Base-by-base conservation (phyloP, 1,284 basidiomycete species). In the Grifola frondosa region DNA sequence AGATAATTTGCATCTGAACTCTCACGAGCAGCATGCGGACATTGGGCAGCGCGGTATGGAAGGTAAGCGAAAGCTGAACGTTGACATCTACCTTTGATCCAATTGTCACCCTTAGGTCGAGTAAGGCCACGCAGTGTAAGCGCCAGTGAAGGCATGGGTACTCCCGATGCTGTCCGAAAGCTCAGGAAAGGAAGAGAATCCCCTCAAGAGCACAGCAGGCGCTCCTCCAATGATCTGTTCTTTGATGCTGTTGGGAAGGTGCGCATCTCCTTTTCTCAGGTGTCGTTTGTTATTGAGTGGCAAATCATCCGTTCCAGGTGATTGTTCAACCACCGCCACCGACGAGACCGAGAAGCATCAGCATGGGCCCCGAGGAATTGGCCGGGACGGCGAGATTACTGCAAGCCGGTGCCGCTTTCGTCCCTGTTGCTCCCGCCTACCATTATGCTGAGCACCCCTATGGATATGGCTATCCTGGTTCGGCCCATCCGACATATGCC, bases 111-210 rank as follows among this genome's bases (percentile, higher is more conserved):
- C 13, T n/a, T 44, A 56, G 58, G 49, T 28, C 48, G 55, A 9
- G 42, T 49, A 6, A 55, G 59, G 23, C 59, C 59, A 15, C 52
- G 60, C 28, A 60, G 58, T 37, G 52, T 59, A 29, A 62, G 60
- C 36, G 54, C 54, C 11, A 58, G 59, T 24, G 59, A 60, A 30
- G 55, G 52, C 47, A 47, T 53, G 51, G 55, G 53, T 26, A 48
- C 49, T 20, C 53, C 50, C 16, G 57, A 60, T 44, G 50, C 50
- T 11, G 51, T 53, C 25, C 40, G 50, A 24, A 45, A 48, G 33
- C 39, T 49, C 9, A 42, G 49, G 34, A 48, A 48, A 28, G 49
- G 45, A 6, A 44, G 58, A 20, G 70, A 72, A 57, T 59, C 62
- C 54, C 48, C 51, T 20, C 46, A 46, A 35, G 54, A 56, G 38